A percentile compares a stretch with the other conserved stretches of the same genome.
Conservation (phyloP, 495 filamentous ascomycete species). For the Neurospora sp. region DNA sequence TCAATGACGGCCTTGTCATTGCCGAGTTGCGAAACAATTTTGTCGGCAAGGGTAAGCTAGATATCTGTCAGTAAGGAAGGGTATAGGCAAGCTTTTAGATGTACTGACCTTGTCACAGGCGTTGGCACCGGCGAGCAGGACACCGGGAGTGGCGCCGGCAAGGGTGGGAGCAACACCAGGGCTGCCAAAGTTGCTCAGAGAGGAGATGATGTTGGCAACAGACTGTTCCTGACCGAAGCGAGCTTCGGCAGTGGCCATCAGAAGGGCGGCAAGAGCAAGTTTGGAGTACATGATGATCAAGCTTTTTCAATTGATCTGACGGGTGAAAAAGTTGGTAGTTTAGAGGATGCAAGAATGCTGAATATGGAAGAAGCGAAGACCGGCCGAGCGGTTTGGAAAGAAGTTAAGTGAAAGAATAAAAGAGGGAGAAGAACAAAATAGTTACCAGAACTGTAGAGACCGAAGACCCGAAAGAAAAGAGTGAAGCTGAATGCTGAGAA, state of each 20-base stretch:
- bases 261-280: conserved; percentile 25
- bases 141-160: conserved; percentile 39
- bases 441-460: conserved; percentile 41
- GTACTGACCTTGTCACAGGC: conserved; percentile 43
- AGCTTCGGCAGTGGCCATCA: conserved; percentile 40
- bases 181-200: conserved; percentile 36
- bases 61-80: neutral
- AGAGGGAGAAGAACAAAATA: conserved; percentile 31
- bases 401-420: conserved; percentile 10
- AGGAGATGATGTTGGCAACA: conserved; percentile 32
- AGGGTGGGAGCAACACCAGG: conserved; percentile 46
- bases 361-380: conserved; percentile 23
- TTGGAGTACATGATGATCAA: conserved; percentile 37
- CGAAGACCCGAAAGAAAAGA: conserved; percentile 18
- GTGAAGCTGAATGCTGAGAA: conserved; percentile 17
- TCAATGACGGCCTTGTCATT: conserved; percentile 40
- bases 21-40: conserved; percentile 46
- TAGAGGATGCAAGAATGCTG: conserved; percentile 13
- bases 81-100: neutral
- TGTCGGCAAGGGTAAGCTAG: conserved; percentile 47
- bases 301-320: conserved; percentile 5
- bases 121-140: conserved; percentile 46
- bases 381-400: conserved; percentile 27
- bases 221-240: conserved; percentile 46
- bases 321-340: conserved; percentile 7